Percentiles rank a stretch among this genome's conserved stretches.
Conservation (phyloP, 2,329 filamentous ascomycete genomes). For the Paracoccidioides brasiliensis region DNA sequence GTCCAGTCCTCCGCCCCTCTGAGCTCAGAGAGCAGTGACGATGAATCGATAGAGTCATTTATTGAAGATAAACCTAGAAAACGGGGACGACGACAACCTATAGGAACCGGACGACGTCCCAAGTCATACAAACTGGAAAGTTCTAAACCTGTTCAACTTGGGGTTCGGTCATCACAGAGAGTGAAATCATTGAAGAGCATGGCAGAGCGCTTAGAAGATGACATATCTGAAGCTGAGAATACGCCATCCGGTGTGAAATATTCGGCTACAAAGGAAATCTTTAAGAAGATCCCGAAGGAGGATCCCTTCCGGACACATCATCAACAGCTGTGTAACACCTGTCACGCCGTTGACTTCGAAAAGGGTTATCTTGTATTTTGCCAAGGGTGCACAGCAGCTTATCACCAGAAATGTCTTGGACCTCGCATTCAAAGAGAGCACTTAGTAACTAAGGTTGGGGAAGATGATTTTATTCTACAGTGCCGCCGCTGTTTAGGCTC, state of each 20-base stretch:
- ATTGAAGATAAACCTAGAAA: background rate
- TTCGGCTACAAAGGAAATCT: conserved; percentile 57
- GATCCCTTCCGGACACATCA: conserved; percentile 60
- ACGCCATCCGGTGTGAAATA: conserved; percentile 8
- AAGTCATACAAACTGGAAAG: background rate
- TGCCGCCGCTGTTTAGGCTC: conserved; percentile 71
- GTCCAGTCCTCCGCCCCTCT: background rate
- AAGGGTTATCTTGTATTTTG: conserved; percentile 69
- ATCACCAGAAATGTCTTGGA: conserved; percentile 74
- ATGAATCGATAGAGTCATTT: background rate
- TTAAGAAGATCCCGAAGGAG: conserved; percentile 47
- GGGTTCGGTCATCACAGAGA: conserved; percentile 7
- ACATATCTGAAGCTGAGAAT: conserved; percentile 21
- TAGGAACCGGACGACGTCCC: background rate
- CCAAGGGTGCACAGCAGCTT: conserved; percentile 76
- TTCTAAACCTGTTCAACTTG: conserved; percentile 1
- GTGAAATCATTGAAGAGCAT: conserved; percentile 24
- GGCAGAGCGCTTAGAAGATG: conserved; percentile 38
- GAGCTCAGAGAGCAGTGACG: background rate
- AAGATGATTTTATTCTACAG: conserved; percentile 72
- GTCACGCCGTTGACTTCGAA: conserved; percentile 42
- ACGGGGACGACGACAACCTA: background rate
- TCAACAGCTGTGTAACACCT: conserved; percentile 58
- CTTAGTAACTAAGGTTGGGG: conserved; percentile 69
- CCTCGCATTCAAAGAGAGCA: conserved; percentile 64